phyloP scores from a whole-genome alignment of 75 land plant species.

The Larix kaempferi region DNA sequence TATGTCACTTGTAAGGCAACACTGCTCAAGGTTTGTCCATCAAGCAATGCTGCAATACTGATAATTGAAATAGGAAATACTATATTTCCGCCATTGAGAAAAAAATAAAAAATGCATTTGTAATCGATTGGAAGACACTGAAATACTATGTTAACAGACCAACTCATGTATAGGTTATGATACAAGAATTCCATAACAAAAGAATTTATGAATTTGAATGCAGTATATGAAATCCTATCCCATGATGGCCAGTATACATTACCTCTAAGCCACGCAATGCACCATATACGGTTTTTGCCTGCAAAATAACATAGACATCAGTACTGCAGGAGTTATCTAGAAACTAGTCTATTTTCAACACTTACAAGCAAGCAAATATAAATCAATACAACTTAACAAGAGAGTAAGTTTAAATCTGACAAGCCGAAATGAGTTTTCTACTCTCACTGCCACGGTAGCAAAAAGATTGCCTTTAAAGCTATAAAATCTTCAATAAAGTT shows the following conservation, averaged over 20 bases:
- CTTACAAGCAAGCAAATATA: not conserved
- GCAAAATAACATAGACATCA: slow-evolving; percentile 22
- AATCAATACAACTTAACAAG: not conserved
- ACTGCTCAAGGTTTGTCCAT: not conserved
- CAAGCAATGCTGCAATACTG: slow-evolving; percentile 1
- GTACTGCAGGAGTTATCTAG: not conserved
- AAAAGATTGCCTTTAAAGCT: not conserved
- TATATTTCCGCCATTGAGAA: not conserved
- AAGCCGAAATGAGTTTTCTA: not conserved
- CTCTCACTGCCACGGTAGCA: not conserved
- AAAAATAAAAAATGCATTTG: not conserved
- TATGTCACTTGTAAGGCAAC: not conserved
- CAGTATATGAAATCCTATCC: not conserved
- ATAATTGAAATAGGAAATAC: not conserved
- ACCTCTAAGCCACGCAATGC: slow-evolving; percentile 96
- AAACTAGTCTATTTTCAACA: slow-evolving; percentile 2
- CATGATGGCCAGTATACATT: slow-evolving; percentile 7
- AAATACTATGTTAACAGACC: not conserved
- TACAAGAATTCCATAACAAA: not conserved
- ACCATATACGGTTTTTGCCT: slow-evolving; percentile 93
- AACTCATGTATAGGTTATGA: not conserved
- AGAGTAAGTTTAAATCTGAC: slow-evolving; percentile 1
- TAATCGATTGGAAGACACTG: not conserved
- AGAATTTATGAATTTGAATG: not conserved
- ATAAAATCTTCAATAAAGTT: not conserved